Conservation (phyloP, 139 green algal genomes). For the Chlamydomonas applanata region DNA sequence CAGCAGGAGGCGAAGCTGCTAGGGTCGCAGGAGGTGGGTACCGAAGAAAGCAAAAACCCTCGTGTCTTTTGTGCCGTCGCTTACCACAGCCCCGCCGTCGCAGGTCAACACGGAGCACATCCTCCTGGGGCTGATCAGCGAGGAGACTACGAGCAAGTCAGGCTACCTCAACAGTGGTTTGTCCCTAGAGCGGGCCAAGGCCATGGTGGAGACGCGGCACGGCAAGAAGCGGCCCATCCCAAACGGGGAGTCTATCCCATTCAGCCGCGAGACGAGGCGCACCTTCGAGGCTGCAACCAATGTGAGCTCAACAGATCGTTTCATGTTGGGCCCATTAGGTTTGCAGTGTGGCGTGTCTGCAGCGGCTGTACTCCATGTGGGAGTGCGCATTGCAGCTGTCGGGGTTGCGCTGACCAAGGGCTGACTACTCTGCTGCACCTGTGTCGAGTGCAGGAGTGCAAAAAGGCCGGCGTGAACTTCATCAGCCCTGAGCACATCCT, state of each 20-base stretch:
- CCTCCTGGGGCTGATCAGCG: conserved; percentile 83
- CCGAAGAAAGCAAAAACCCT: too few relatives aligned
- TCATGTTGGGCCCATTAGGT: neutral
- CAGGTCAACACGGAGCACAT: conserved; percentile 84
- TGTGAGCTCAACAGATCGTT: conserved; percentile 26
- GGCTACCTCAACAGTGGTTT: conserved; percentile 77
- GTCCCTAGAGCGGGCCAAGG: conserved; percentile 41
- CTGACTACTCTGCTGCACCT: too few relatives aligned
- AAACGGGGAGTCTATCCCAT: conserved; percentile 61
- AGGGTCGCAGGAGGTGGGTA: conserved; percentile 54
- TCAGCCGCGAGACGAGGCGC: conserved; percentile 70
- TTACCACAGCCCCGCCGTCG: too few relatives aligned
- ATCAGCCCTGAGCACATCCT: conserved; percentile 92
- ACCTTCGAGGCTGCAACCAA: conserved; percentile 83
- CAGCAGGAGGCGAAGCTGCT: conserved; percentile 73
- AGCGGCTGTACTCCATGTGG: neutral
- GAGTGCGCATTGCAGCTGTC: neutral
- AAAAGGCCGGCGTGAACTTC: conserved; percentile 74
- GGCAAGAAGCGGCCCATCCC: conserved; percentile 34
- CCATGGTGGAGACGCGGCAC: conserved; percentile 28
- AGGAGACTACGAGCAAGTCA: conserved; percentile 55
- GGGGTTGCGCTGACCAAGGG: too few relatives aligned
- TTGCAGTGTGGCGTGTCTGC: neutral
- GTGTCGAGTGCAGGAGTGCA: conserved; percentile 78
- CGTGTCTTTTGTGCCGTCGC: too few relatives aligned